Evolutionary conservation across 805 yeast species (phyloP), one percentile per base, ranked within the genome.

Genomic region (Saturnispora bothae): DNA sequence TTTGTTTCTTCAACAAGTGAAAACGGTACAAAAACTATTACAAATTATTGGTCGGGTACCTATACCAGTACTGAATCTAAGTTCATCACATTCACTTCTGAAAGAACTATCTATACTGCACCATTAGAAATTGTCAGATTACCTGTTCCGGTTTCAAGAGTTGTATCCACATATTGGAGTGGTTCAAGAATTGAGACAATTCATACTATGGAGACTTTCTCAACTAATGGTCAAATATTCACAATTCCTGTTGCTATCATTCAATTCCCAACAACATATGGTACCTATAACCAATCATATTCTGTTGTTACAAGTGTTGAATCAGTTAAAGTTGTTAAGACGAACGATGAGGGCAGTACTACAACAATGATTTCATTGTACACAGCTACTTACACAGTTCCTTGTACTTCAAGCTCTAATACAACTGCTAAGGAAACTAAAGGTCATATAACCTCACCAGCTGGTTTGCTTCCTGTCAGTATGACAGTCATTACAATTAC

Each of bases 1-100:
- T 17, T 6, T 8, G 13, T 9, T 3, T 4, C 12, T 4, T 13
- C 18, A 13, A 6, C 27, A 31, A 5, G 15, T 21, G 17, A 5
- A 4, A n/a, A 31, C 20, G 34, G 27, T 14, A 31, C 27, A 6
- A 31, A 22, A 10, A 34, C 36, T 13, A 28, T 34, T n/a, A 34
- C 36, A 21, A 28, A 34, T 34, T 34, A 26, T 17, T 34, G 36
- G 36, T 18, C 36, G 16, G 36, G 36, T 5, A 34, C 36, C 7
- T 25, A 15, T 19, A 27, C 30, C 8, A 19, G 6, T 25, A 19
- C 25, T 6, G 36, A 34, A 14, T 17, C 15, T 14, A 18, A 7
- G 5, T 17, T 13, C 5, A 19, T 28, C 13, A 34, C 36, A 9
- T 34, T 23, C 15, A 34, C 36, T 18, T 34, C 36, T 18, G 7